These are phyloP conservation scores for Wickerhamiella spandovensis DNA, from an alignment of 805 yeast genomes.

Conservation along the genomic window DNA sequence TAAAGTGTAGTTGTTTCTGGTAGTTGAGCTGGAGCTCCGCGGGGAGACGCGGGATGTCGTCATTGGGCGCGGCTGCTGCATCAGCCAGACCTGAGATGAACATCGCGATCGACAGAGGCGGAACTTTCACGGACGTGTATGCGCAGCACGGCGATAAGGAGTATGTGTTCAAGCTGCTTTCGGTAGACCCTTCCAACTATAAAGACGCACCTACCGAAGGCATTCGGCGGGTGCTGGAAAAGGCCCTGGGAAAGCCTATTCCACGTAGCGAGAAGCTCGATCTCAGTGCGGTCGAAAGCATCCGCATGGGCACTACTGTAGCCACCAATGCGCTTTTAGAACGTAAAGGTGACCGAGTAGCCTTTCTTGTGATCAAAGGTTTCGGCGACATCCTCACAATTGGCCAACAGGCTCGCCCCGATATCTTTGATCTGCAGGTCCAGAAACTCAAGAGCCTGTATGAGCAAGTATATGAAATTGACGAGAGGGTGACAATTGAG, in stretches of 20 bases:
- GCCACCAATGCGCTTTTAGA: constrained; percentile 93
- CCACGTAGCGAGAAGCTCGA: constrained; percentile 51
- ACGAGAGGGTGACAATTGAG: constrained; percentile 80
- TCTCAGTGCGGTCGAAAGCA: constrained; percentile 38
- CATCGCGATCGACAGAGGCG: constrained; percentile 44
- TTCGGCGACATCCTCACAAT: constrained; percentile 70
- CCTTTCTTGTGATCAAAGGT: constrained; percentile 76
- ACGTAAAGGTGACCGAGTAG: constrained; percentile 82
- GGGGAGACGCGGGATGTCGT: too few species aligned
- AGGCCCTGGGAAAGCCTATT: constrained; percentile 37
- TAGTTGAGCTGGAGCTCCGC: too few species aligned
- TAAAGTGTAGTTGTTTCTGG: too few species aligned
- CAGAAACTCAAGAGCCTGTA: constrained; percentile 59
- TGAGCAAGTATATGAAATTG: constrained; percentile 66
- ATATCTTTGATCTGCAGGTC: constrained; percentile 73
- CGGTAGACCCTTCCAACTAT: constrained; percentile 82
- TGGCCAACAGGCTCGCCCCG: constrained; percentile 87
- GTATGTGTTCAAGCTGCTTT: constrained; percentile 60
- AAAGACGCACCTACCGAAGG: constrained; percentile 90
- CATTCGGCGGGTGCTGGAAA: constrained; percentile 61
- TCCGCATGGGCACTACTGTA: constrained; percentile 88
- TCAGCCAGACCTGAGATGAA: too few species aligned
- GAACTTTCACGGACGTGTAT: constrained; percentile 78
- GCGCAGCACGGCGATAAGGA: constrained; percentile 41
- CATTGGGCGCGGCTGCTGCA: too few species aligned